Percentiles rank a stretch among this genome's conserved stretches.
These are phyloP conservation scores for Fusarium nelsonii DNA, from an alignment of 2,329 filamentous ascomycete genomes.

Conservation along the genomic window DNA sequence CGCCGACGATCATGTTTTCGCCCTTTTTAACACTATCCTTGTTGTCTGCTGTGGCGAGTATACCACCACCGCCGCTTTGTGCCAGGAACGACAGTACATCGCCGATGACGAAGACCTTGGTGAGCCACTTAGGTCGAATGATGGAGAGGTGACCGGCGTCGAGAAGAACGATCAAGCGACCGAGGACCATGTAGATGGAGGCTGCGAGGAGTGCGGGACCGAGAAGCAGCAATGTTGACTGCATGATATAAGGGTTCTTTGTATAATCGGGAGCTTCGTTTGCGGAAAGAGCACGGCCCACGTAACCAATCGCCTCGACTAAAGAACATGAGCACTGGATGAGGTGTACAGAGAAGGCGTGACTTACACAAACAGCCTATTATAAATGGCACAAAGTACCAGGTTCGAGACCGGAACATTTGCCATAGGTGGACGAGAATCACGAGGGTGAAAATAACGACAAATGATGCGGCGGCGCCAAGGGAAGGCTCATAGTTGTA, in stretches of 20 bases:
- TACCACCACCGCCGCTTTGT: conserved; percentile 47
- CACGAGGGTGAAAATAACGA: too few relatives aligned
- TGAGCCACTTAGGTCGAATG: conserved; percentile 59
- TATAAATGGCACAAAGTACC: conserved; percentile 66
- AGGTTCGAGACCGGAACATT: too few relatives aligned
- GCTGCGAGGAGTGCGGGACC: conserved; percentile 60
- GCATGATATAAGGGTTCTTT: conserved; percentile 56
- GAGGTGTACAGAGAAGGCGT: accelerated
- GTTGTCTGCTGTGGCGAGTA: conserved; percentile 45
- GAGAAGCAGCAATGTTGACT: conserved; percentile 54
- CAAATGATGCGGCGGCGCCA: too few relatives aligned
- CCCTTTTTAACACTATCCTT: conserved; percentile 52
- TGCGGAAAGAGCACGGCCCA: conserved; percentile 62
- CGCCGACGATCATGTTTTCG: conserved; percentile 63
- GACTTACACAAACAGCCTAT: conserved; percentile 64
- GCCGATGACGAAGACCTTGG: conserved; percentile 63
- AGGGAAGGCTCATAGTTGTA: too few relatives aligned
- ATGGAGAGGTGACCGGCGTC: conserved; percentile 57
- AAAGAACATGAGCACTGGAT: too few relatives aligned
- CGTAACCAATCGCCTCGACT: conserved; percentile 55
- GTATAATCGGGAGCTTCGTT: conserved; percentile 54
- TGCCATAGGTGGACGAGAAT: too few relatives aligned
- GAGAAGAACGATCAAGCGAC: conserved; percentile 55
- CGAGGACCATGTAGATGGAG: conserved; percentile 62
- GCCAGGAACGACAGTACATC: conserved; percentile 62